Conservation (phyloP, 2,329 filamentous ascomycete genomes). For the Ceratocystis smalleyi region DNA sequence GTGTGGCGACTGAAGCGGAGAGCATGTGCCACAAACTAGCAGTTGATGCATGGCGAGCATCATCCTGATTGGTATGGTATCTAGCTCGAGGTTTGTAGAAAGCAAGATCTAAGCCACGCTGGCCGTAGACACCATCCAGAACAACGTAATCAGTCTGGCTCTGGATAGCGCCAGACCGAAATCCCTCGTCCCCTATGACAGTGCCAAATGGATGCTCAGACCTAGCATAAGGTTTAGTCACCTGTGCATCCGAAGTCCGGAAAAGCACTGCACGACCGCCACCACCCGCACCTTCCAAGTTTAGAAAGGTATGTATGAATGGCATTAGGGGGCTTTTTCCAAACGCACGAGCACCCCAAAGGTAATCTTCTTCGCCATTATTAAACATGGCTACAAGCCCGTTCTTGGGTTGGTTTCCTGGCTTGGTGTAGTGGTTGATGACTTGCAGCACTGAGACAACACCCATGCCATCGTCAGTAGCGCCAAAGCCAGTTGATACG, state of each 20-base stretch:
- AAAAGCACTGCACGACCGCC: constrained; percentile 80
- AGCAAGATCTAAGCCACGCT: constrained; percentile 80
- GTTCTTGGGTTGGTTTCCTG: constrained; percentile 55
- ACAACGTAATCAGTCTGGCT: constrained; percentile 85
- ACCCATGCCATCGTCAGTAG: constrained; percentile 85
- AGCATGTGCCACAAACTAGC: constrained; percentile 86
- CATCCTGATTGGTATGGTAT: constrained; percentile 87
- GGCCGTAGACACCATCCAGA: constrained; percentile 59
- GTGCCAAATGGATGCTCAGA: constrained; percentile 66
- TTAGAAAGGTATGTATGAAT: constrained; percentile 77
- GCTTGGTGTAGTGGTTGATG: constrained; percentile 66
- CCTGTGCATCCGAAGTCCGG: constrained; percentile 71
- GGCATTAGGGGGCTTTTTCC: constrained; percentile 65
- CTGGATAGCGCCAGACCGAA: constrained; percentile 59
- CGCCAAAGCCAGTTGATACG: constrained; percentile 80
- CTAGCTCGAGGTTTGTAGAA: constrained; percentile 75
- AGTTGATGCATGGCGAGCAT: constrained; percentile 59
- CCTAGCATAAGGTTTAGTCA: constrained; percentile 61
- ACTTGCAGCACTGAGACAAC: constrained; percentile 77
- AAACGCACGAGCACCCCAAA: constrained; percentile 77
- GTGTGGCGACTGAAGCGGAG: constrained; percentile 62
- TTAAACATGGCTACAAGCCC: constrained; percentile 80
- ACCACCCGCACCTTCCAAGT: constrained; percentile 86
- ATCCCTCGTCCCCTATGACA: constrained; percentile 70
- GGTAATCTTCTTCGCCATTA: constrained; percentile 86